A percentile compares a stretch with the other conserved stretches of the same genome.
These are phyloP conservation scores for Cicer bijugum DNA, from an alignment of 306 rosid genomes.

Conservation along the genomic window DNA sequence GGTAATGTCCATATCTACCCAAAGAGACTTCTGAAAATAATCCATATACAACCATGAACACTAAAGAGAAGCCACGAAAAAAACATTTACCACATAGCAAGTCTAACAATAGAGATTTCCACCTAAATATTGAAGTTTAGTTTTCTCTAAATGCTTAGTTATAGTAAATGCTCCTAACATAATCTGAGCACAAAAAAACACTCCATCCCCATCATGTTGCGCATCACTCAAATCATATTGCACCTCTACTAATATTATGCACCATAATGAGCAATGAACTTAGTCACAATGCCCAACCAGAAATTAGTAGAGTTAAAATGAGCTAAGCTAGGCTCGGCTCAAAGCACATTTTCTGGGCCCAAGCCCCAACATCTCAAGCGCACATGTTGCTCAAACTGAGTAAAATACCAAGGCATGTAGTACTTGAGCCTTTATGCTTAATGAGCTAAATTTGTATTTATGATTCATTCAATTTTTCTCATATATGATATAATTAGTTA, in stretches of 20 bases:
- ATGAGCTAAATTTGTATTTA: neutral
- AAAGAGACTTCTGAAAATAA: constrained; percentile 9
- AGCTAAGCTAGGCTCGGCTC: neutral
- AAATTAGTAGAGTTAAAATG: neutral
- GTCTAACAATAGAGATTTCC: constrained; percentile 26
- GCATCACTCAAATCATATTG: neutral
- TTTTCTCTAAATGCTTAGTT: constrained; percentile 28
- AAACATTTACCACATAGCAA: constrained; percentile 1
- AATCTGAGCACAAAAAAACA: constrained; percentile 19
- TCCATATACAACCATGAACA: neutral
- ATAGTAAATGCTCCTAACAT: constrained; percentile 22
- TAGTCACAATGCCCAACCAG: neutral
- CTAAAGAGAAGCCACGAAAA: constrained; percentile 27
- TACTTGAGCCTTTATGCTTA: constrained; percentile 7
- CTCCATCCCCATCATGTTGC: constrained; percentile 11
- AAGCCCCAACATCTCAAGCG: neutral
- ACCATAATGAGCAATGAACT: constrained; percentile 2
- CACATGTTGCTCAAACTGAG: constrained; percentile 10
- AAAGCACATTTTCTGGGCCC: neutral
- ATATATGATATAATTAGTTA: neutral
- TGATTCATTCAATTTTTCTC: neutral
- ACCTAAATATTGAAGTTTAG: constrained; percentile 3
- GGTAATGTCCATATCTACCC: constrained; percentile 20
- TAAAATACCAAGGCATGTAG: neutral
- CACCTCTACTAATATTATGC: constrained; percentile 8